Conservation (phyloP, 1,284 basidiomycete species). For the Rhodotorula sp. region DNA sequence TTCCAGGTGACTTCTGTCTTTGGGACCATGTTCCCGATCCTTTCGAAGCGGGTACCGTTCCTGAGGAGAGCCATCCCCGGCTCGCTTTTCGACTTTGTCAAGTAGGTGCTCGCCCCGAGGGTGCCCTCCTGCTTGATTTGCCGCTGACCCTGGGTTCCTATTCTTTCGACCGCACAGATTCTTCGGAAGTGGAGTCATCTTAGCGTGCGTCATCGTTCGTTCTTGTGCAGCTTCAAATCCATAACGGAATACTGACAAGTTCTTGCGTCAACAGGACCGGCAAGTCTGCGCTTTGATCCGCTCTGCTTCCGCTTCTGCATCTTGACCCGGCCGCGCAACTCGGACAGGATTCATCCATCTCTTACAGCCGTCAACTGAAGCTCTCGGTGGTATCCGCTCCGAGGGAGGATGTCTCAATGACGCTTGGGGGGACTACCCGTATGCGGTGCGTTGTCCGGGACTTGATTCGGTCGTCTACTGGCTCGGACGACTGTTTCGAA, state of each 20-base stretch:
- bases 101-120: slow-evolving; percentile 53
- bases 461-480: too few relatives aligned
- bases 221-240: neutral
- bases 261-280: neutral
- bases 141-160: neutral
- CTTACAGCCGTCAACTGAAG: slow-evolving; percentile 38
- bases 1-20: slow-evolving; percentile 29
- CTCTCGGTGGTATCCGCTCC: slow-evolving; percentile 56
- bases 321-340: neutral
- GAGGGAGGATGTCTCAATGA: slow-evolving; percentile 66
- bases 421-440: slow-evolving; percentile 48
- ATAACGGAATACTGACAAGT: neutral
- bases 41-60: slow-evolving; percentile 60
- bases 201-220: slow-evolving; percentile 65
- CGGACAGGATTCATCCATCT: slow-evolving; percentile 58
- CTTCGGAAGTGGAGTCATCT: slow-evolving; percentile 49
- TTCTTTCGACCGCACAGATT: neutral
- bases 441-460: slow-evolving; percentile 31
- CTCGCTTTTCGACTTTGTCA: slow-evolving; percentile 61
- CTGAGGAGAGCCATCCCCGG: slow-evolving; percentile 42
- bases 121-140: neutral
- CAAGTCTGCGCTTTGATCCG: neutral
- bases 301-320: slow-evolving; percentile 60
- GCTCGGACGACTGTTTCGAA: too few relatives aligned
- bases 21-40: slow-evolving; percentile 78